These are phyloP conservation scores for Ammopiptanthus mongolicus DNA, from an alignment of 306 rosid species.

Conservation along the genomic window DNA sequence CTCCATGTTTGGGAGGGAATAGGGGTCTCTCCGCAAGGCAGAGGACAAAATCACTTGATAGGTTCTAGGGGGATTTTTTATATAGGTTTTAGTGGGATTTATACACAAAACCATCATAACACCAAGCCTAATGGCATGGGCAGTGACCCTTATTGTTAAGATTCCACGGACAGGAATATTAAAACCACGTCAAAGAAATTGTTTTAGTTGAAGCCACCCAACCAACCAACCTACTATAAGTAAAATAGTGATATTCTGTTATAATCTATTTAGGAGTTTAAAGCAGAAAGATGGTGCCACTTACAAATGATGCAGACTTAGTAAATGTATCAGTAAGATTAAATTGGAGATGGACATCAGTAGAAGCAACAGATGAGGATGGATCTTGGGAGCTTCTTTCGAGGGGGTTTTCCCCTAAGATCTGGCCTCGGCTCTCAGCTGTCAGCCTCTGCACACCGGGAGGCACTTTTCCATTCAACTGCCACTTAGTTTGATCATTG, in stretches of 20 bases:
- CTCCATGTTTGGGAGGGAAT: background rate
- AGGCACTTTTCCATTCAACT: slow-evolving; percentile 47
- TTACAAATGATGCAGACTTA: slow-evolving; percentile 62
- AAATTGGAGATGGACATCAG: slow-evolving; percentile 64
- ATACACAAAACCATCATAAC: slow-evolving; percentile 2
- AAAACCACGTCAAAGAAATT: slow-evolving; percentile 7
- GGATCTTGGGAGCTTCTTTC: slow-evolving; percentile 57
- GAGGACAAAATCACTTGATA: slow-evolving; percentile 2
- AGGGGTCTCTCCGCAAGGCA: background rate
- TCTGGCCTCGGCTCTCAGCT: slow-evolving; percentile 79
- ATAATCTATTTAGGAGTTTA: slow-evolving; percentile 15
- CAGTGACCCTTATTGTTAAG: background rate
- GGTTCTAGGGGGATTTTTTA: no score
- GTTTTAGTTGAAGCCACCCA: slow-evolving; percentile 10
- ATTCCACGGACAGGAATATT: slow-evolving; percentile 1
- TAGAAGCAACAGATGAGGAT: slow-evolving; percentile 45
- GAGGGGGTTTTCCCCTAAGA: slow-evolving; percentile 86
- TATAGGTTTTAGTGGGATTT: background rate
- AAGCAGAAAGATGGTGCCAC: slow-evolving; percentile 27
- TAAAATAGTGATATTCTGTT: slow-evolving; percentile 14
- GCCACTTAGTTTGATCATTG: slow-evolving; percentile 48
- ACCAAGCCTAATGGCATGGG: slow-evolving; percentile 5
- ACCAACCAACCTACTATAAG: slow-evolving; percentile 21
- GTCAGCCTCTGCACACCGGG: slow-evolving; percentile 56
- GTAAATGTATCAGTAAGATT: slow-evolving; percentile 91